Conservation (phyloP, 2,329 filamentous ascomycete genomes). For the Fusarium guadeloupense region DNA sequence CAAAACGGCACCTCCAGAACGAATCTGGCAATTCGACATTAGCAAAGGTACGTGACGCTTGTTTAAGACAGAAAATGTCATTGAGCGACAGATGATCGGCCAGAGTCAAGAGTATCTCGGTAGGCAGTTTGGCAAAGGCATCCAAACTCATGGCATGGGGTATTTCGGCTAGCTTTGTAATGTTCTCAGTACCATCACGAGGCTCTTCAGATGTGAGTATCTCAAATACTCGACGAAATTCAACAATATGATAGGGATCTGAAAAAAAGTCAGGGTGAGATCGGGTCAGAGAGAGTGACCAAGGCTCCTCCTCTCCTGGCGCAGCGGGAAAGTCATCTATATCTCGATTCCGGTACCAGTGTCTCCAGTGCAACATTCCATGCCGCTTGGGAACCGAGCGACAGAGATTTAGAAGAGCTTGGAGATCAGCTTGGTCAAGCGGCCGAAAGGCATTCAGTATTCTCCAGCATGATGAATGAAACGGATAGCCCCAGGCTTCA, state of each 20-base stretch:
- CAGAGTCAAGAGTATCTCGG: background rate
- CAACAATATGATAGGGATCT: background rate
- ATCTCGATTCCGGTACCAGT: background rate
- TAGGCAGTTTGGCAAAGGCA: background rate
- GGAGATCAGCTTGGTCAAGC: background rate
- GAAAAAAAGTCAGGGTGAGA: no score
- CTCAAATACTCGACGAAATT: background rate
- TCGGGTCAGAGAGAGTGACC: no score
- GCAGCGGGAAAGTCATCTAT: background rate
- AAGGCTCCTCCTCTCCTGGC: background rate
- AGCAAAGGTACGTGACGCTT: background rate
- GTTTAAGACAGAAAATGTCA: background rate
- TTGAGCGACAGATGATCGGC: background rate
- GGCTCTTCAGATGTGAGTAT: accelerated
- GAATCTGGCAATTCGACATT: background rate
- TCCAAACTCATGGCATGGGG: background rate
- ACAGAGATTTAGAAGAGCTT: background rate
- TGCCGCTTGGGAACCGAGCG: background rate
- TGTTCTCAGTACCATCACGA: accelerated
- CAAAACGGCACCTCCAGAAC: background rate
- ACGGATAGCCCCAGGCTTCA: background rate
- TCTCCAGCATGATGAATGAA: background rate
- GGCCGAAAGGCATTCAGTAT: background rate
- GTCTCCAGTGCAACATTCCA: background rate
- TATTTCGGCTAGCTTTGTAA: background rate